Evolutionary conservation across 176 grass and related monocot genomes (phyloP).

Genomic region (Musa troglodytarum): DNA sequence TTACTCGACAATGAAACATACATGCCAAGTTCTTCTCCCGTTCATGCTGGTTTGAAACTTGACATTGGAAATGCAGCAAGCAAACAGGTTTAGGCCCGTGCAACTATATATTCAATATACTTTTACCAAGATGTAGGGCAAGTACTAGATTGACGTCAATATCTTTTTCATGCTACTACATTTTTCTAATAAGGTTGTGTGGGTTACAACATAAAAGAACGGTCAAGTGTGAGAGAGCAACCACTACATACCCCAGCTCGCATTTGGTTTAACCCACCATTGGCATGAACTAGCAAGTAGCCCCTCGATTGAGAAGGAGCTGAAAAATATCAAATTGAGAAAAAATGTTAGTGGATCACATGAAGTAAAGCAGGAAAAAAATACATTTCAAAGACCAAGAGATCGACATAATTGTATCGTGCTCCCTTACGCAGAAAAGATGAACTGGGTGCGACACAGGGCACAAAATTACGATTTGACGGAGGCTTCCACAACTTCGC

Average conservation of each 20-base stretch:
- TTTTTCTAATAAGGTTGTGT: not conserved
- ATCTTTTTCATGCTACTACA: not conserved
- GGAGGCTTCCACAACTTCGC: slow-evolving; percentile 59
- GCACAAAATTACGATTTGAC: slow-evolving; percentile 43
- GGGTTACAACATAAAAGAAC: not conserved
- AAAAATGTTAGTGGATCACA: not conserved
- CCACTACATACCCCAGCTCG: slow-evolving; percentile 65
- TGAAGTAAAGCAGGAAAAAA: not conserved
- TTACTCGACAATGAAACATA: not conserved
- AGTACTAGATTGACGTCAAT: not conserved
- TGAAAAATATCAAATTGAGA: slow-evolving; percentile 17
- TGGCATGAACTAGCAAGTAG: slow-evolving; percentile 75
- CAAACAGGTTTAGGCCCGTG: not conserved
- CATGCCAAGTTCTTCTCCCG: not conserved
- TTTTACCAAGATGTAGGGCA: not conserved
- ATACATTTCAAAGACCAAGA: not conserved
- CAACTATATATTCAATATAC: not conserved
- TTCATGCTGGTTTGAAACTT: not conserved
- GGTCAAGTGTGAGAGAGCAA: not conserved
- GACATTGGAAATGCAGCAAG: not conserved
- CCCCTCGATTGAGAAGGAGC: slow-evolving; percentile 49
- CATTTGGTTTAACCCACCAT: slow-evolving; percentile 98
- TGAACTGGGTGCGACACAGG: slow-evolving; percentile 41
- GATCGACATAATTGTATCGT: not conserved
- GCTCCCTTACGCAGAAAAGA: slow-evolving; percentile 39